Percentiles rank a stretch among this genome's conserved stretches.
These are phyloP conservation scores for Fusarium foetens DNA, from an alignment of 2,329 filamentous ascomycete genomes.

Conservation along the genomic window DNA sequence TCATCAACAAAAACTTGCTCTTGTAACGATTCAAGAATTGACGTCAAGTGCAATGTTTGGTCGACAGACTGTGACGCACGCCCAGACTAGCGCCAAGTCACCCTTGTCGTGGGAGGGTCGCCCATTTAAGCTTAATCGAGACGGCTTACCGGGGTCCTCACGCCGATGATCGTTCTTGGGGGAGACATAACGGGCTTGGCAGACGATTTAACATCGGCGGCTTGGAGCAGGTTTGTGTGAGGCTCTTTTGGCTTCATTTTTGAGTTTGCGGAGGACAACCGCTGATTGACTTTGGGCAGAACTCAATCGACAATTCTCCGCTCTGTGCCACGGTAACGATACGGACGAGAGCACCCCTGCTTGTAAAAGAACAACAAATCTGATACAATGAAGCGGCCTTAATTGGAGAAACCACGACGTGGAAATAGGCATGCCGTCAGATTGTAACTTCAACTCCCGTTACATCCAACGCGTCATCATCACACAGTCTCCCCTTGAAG, in stretches of 20 bases:
- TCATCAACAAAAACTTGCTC: constrained; percentile 1
- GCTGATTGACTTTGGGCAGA: neutral
- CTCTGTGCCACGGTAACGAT: rapidly evolving
- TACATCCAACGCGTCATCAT: constrained; percentile 13
- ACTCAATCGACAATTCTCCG: neutral
- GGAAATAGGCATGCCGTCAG: neutral
- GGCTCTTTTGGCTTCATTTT: neutral
- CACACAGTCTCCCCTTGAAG: neutral
- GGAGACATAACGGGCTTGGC: neutral
- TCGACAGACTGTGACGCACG: constrained; percentile 34
- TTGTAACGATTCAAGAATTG: constrained; percentile 1
- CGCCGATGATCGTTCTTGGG: constrained; percentile 1
- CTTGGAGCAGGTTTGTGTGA: neutral
- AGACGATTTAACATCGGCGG: neutral
- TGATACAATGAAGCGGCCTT: rapidly evolving
- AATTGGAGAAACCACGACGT: neutral
- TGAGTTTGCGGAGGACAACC: neutral
- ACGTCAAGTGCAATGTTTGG: constrained; percentile 26
- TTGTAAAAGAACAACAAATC: rapidly evolving
- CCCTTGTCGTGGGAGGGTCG: constrained; percentile 16
- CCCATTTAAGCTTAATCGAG: constrained; percentile 34
- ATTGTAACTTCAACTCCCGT: neutral
- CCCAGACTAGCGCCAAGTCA: constrained; percentile 33
- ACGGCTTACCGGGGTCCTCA: neutral
- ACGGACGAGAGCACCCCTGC: neutral